Evolutionary conservation across 73 alveolate genomes (phyloP).

Genomic region (Strombidium stylifer): DNA sequence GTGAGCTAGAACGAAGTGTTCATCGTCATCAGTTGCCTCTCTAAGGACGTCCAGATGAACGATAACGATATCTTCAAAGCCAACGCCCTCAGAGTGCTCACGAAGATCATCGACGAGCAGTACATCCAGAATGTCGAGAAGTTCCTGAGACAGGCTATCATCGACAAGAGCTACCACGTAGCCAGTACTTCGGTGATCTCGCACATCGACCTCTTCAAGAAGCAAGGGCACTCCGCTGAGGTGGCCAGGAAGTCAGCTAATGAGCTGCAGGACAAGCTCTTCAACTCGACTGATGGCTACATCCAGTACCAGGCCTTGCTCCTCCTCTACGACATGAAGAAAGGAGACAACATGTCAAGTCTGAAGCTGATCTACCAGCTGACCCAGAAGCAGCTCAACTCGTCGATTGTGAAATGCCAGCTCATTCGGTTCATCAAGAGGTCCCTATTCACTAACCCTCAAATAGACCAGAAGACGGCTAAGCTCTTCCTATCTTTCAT

Average conservation of each 20-base stretch:
- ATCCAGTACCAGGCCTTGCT: slow-evolving; percentile 83
- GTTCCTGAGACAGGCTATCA: slow-evolving; percentile 75
- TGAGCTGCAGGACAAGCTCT: slow-evolving; percentile 76
- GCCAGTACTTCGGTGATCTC: slow-evolving; percentile 82
- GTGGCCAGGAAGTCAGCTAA: slow-evolving; percentile 83
- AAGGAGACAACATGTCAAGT: slow-evolving; percentile 81
- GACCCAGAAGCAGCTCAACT: slow-evolving; percentile 43
- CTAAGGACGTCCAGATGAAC: slow-evolving; percentile 74
- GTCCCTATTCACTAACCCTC: slow-evolving; percentile 56
- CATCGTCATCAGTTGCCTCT: slow-evolving; percentile 77
- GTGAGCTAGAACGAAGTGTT: slow-evolving; percentile 84
- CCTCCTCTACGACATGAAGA: slow-evolving; percentile 77
- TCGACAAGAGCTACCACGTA: slow-evolving; percentile 76
- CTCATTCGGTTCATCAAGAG: slow-evolving; percentile 76
- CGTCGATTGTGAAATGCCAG: slow-evolving; percentile 79
- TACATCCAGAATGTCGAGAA: slow-evolving; percentile 80
- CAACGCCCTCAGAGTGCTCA: slow-evolving; percentile 82
- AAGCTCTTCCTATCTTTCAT: slow-evolving; percentile 53
- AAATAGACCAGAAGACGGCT: slow-evolving; percentile 55
- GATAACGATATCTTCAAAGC: slow-evolving; percentile 82
- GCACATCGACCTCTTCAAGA: slow-evolving; percentile 63
- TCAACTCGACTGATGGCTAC: slow-evolving; percentile 68
- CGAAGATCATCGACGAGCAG: slow-evolving; percentile 80
- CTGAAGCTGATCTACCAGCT: slow-evolving; percentile 68
- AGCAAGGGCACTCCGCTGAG: slow-evolving; percentile 65